These are phyloP conservation scores for Dendrobium nobile DNA, from an alignment of 106 monocot genomes.

Conservation along the genomic window DNA sequence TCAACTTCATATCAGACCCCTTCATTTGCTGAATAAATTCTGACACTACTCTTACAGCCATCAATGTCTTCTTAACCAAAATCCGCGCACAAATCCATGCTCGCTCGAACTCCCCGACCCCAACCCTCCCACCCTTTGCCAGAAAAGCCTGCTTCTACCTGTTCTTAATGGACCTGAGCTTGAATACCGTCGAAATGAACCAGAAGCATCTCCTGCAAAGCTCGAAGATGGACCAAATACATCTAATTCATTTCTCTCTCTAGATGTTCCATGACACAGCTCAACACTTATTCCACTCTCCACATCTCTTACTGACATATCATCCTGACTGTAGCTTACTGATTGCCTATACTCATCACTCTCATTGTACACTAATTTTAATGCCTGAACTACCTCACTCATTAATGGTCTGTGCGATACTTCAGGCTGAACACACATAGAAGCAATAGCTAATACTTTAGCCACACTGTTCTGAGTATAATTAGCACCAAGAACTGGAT, in stretches of 20 bases:
- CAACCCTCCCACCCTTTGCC: conserved; percentile 19
- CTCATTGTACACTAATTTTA: conserved; percentile 41
- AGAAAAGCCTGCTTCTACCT: conserved; percentile 8
- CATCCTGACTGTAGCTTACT: conserved; percentile 14
- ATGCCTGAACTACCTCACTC: conserved; percentile 59
- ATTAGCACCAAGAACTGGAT: conserved; percentile 19
- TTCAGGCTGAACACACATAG: conserved; percentile 59
- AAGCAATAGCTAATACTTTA: conserved; percentile 56
- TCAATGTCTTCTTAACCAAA: background rate
- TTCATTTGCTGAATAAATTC: background rate
- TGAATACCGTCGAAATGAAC: conserved; percentile 22
- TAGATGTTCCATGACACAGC: conserved; percentile 16
- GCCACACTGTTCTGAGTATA: conserved; percentile 28
- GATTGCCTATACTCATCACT: conserved; percentile 9
- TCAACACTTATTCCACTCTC: conserved; percentile 7
- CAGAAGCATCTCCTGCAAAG: conserved; percentile 20
- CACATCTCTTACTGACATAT: conserved; percentile 1
- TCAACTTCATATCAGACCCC: too few relatives aligned
- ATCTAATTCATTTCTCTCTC: conserved; percentile 5
- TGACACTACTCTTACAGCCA: background rate
- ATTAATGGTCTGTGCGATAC: conserved; percentile 51
- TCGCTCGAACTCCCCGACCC: conserved; percentile 34
- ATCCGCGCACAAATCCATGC: conserved; percentile 12
- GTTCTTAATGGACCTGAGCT: conserved; percentile 40
- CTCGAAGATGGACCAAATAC: conserved; percentile 23